Evolutionary conservation across 2,329 filamentous ascomycete species (phyloP), one percentile per base, ranked within the genome.

Genomic region (Emmonsia crescens): DNA sequence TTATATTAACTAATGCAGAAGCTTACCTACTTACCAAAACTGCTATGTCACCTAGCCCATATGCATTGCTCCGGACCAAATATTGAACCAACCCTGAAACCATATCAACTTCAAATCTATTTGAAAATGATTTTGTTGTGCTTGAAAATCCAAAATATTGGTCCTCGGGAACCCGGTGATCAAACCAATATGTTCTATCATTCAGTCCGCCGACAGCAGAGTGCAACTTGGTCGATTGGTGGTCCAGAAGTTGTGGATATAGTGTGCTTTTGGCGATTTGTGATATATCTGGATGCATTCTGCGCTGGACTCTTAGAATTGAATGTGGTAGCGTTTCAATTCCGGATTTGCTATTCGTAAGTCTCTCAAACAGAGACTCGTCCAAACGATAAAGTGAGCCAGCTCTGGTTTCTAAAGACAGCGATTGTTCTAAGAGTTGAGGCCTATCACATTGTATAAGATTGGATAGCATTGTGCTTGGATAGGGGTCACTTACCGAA

Each of bases 281-380:
- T 10, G 71, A 66, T 58, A 73, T 71, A 2, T 69, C 65, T 29
- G 71, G 71, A 60, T 70, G 69, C 70, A 72, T 72, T 12, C 71
- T 67, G 12, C 70, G 66, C 63, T 73, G 71, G 1, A 71, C 61
- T 29, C 62, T 66, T 19, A 73, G 61, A 40, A 67, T 62, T 19
- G 65, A 65, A n/a, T 61, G 57, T 21, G 68, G 66, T 16, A 73
- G 54, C 4, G 66, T 61, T 27, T 68, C 65, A 12, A 67, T 56
- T 19, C 59, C 59, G 12, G 49, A 56, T 14, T 61, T n/a, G 27
- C 19, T 19, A 33, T 44, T 36, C 66, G 71, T 69, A 5, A 87
- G 74, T 1, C 85, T 73, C 71, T 88, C 85, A 62, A 88, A 88
- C 2, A 86, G 74, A 0, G 82, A 85, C 29, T 80, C 74, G 63